Evolutionary conservation across 2,329 filamentous ascomycete genomes (phyloP).

Genomic region (Orbilia javanica): DNA sequence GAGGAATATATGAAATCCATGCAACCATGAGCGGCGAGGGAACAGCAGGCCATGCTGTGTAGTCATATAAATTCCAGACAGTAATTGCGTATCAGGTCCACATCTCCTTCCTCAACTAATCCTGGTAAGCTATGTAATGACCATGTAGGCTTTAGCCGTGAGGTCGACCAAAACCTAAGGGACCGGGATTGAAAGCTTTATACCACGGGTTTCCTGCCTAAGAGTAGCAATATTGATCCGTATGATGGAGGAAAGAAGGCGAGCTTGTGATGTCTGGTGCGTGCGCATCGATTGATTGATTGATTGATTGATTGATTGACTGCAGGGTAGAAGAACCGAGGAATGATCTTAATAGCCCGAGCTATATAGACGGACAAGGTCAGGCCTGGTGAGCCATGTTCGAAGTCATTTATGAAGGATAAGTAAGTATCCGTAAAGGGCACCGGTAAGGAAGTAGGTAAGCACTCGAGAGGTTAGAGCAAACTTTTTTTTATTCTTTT

Average conservation of each 20-base stretch:
- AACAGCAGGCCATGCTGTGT: too few relatives aligned
- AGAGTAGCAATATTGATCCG: conserved; percentile 23
- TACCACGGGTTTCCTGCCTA: conserved; percentile 29
- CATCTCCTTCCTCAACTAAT: conserved; percentile 23
- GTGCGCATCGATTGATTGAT: conserved; percentile 14
- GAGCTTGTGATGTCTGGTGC: conserved; percentile 24
- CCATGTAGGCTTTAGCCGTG: conserved; percentile 50
- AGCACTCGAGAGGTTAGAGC: too few relatives aligned
- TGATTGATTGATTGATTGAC: conserved; percentile 9
- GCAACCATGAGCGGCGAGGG: conserved; percentile 9
- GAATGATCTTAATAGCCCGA: conserved; percentile 54
- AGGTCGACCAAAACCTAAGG: conserved; percentile 28
- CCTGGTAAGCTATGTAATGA: conserved; percentile 23
- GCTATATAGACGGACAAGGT: conserved; percentile 49
- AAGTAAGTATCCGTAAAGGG: background rate
- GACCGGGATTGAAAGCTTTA: conserved; percentile 18
- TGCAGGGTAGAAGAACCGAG: conserved; percentile 46
- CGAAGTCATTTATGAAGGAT: conserved; percentile 38
- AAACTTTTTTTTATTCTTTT: too few relatives aligned
- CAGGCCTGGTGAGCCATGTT: conserved; percentile 49
- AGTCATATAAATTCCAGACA: conserved; percentile 11
- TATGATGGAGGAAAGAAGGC: conserved; percentile 1
- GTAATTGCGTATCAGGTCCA: conserved; percentile 22
- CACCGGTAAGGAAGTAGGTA: too few relatives aligned
- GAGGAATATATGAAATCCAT: conserved; percentile 16